phyloP scores from a whole-genome alignment of 768 basidiomycete genomes.

The Strobilomyces dryophilus region DNA sequence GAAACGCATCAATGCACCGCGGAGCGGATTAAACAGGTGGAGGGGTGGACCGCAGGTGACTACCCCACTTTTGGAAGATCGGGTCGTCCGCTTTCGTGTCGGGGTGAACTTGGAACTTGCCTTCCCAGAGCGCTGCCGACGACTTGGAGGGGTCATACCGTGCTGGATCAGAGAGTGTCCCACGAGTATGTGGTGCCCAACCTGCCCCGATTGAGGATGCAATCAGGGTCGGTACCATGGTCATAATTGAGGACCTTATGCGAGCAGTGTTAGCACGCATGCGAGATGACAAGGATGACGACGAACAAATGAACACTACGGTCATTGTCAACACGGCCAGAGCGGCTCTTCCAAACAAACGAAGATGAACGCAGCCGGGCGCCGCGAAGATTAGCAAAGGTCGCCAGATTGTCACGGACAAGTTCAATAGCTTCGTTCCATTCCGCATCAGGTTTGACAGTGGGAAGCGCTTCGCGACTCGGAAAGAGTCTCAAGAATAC shows the following conservation, averaged over 20 bases:
- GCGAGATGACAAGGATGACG: constrained; percentile 19
- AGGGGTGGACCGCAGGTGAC: constrained; percentile 11
- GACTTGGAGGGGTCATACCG: constrained; percentile 74
- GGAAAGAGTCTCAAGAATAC: constrained; percentile 55
- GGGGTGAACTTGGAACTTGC: constrained; percentile 84
- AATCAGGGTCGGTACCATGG: constrained; percentile 72
- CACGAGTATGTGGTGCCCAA: constrained; percentile 52
- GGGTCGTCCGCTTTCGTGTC: constrained; percentile 72
- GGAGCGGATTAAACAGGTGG: constrained; percentile 15
- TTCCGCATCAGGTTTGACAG: constrained; percentile 50
- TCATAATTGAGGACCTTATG: constrained; percentile 63
- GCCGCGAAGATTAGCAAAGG: constrained; percentile 81
- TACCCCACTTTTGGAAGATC: constrained; percentile 32
- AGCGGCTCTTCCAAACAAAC: constrained; percentile 78
- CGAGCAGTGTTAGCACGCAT: constrained; percentile 22
- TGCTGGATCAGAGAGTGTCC: constrained; percentile 70
- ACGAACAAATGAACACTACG: constrained; percentile 45
- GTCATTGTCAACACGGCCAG: constrained; percentile 50
- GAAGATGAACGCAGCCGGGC: constrained; percentile 84
- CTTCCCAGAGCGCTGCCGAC: constrained; percentile 80
- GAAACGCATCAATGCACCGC: not conserved
- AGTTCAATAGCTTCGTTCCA: constrained; percentile 80
- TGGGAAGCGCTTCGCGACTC: constrained; percentile 61
- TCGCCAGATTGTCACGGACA: constrained; percentile 82
- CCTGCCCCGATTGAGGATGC: constrained; percentile 70